Base-by-base conservation (phyloP, 495 filamentous ascomycete species). In the Cercophora sp. region DNA sequence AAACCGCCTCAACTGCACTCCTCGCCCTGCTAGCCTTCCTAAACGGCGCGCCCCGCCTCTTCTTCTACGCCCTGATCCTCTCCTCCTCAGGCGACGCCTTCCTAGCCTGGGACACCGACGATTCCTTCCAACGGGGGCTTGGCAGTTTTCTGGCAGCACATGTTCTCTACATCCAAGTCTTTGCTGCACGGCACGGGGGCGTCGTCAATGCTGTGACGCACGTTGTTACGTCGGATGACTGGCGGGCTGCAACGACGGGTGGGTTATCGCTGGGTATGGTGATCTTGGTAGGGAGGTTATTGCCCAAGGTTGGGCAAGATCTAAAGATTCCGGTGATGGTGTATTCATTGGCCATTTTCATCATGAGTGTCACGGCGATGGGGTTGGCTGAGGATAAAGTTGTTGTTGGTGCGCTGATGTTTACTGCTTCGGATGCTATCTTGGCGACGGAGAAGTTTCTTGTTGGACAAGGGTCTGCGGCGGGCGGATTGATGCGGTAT, bases 321-420 rank as follows among this genome's bases (percentile, higher is more conserved):
- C 72, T 80, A 6, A 73, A 78, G 0, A 55, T 70, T 0, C 74
- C 79, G 1, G 71, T 84, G 19, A 61, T 72, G 0, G 59, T 82
- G 5, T 84, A 80, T 34, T 71, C 76, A 9, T 59, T 71, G 39
- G 70, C 73, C 0, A 78, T 79, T 0, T 79, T 80, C 34, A 55
- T 70, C 20, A 65, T 67, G 64, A 47, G 18, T 1, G 27, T 65
- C 5, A 32, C 39, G 13, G 62, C 64, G 13, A 24, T 65, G 24
- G 61, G 56, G 10, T 9, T 58, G 24, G 23, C 15, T 0, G 31
- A 48, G 20, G 57, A 54, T 4, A 18, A 47, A 41, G 41, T 61
- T 6, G 18, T 60, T 11, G 26, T 34, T 1, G 64, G 64, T 5
- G 59, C 56, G 15, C 5, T 59, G 19, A 49, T 67, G 54, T 67